phyloP scores from a whole-genome alignment of 768 basidiomycete genomes.

The Termitomyces sp. region DNA sequence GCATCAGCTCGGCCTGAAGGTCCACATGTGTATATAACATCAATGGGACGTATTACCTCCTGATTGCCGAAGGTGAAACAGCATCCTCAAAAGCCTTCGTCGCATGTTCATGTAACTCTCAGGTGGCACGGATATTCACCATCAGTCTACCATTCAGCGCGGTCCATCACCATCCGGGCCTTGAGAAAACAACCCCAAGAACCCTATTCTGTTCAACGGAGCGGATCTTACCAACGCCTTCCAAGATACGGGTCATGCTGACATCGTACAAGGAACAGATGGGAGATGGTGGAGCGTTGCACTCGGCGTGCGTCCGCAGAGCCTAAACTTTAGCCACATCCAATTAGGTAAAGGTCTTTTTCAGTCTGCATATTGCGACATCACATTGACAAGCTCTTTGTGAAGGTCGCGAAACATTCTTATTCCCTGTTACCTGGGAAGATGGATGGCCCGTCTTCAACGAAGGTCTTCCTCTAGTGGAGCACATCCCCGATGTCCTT shows the following conservation, averaged over 20 bases:
- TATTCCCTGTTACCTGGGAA: conserved; percentile 34
- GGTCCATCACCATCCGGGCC: conserved; percentile 32
- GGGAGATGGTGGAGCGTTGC: conserved; percentile 36
- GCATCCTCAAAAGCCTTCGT: neutral
- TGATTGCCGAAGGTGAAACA: conserved; percentile 31
- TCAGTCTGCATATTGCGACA: neutral
- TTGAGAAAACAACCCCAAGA: conserved; percentile 33
- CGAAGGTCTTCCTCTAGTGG: conserved; percentile 22
- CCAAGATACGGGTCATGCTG: conserved; percentile 32
- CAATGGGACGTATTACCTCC: conserved; percentile 32
- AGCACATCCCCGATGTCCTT: conserved; percentile 23
- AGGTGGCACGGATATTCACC: conserved; percentile 30
- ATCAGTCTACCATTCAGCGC: conserved; percentile 32
- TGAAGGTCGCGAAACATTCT: conserved; percentile 31
- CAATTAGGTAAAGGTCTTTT: conserved; percentile 24
- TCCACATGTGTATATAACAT: conserved; percentile 35
- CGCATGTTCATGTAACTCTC: neutral
- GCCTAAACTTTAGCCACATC: conserved; percentile 24
- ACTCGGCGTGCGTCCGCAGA: conserved; percentile 32
- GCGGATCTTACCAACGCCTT: conserved; percentile 27
- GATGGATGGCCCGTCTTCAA: conserved; percentile 35
- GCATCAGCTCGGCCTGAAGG: conserved; percentile 33
- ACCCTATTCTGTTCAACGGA: conserved; percentile 35
- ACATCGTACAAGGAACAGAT: conserved; percentile 27
- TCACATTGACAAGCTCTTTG: neutral